Evolutionary conservation across 2,329 filamentous ascomycete species (phyloP).

Genomic region (Fonsecaea pedrosoi): DNA sequence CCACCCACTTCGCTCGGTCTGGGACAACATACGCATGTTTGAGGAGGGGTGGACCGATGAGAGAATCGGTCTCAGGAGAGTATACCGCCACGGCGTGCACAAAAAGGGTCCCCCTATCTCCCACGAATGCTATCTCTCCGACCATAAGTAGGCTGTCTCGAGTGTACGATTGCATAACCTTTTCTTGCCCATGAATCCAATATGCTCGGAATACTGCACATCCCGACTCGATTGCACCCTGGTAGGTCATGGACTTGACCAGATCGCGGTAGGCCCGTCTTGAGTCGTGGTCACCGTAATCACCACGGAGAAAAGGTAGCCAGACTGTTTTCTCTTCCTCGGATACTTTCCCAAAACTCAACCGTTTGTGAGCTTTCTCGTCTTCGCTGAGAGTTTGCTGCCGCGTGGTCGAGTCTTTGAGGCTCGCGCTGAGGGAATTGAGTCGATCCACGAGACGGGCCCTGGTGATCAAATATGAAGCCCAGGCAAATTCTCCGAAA

Average conservation of each 20-base stretch:
- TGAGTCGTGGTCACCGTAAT: constrained; percentile 29
- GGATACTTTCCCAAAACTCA: constrained; percentile 13
- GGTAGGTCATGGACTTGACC: constrained; percentile 35
- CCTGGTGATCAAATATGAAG: constrained; percentile 29
- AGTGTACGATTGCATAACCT: constrained; percentile 11
- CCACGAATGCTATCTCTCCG: constrained; percentile 29
- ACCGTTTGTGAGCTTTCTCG: constrained; percentile 19
- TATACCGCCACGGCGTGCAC: constrained; percentile 34
- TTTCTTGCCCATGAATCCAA: constrained; percentile 26
- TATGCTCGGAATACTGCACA: constrained; percentile 30
- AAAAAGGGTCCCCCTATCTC: constrained; percentile 31
- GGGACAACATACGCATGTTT: constrained; percentile 27
- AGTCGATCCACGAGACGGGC: constrained; percentile 27
- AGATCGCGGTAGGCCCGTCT: constrained; percentile 26
- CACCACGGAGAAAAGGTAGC: constrained; percentile 33
- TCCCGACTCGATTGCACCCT: constrained; percentile 30
- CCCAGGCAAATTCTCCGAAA: constrained; percentile 29
- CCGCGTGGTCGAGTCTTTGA: background rate
- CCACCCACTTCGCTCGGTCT: constrained; percentile 26
- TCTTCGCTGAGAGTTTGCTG: constrained; percentile 19
- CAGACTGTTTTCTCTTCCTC: constrained; percentile 22
- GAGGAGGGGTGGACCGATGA: constrained; percentile 31
- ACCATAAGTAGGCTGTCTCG: constrained; percentile 26
- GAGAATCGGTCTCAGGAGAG: constrained; percentile 26
- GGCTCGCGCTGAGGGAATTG: constrained; percentile 7